Evolutionary conservation across 495 filamentous ascomycete genomes (phyloP), one percentile per base, ranked within the genome.

Genomic region (Saxophila tyrrhenica): DNA sequence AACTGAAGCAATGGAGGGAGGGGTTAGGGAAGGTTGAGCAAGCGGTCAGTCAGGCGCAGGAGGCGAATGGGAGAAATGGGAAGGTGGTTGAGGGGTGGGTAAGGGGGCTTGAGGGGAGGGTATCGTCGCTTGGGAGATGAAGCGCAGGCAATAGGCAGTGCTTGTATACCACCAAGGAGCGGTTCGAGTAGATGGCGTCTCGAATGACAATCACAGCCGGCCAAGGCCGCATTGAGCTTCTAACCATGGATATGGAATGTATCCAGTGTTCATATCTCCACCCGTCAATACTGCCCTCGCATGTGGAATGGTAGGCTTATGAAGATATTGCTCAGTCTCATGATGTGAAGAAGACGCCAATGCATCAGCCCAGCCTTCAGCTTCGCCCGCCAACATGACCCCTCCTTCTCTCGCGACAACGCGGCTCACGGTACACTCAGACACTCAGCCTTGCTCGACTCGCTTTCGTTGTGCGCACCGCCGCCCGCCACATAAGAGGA

Each of bases 21-120:
- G 87, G 85, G 0, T 67, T 98, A 21, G 78, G 81, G 52, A 87
- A 80, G 61, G 80, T 95, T 17, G 90, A 96, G 69, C 70, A 70
- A 46, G 79, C 82, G 44, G 79, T 96, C 64, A 70, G 70, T 25
- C 75, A 83, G 46, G 82, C 82, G 13, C 82, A 87, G 64, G 73
- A 74, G 21, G 74, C 79, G n/a, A 79, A 91, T 68, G 76, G 75
- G 57, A 75, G 72, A 25, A 97, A 98, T 66, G 81, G 89, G 64
- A 80, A 81, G 48, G 75, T 84, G 17, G 82, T 97, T 38, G 84
- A 89, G 58, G 80, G 78, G 42, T 95, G 90, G 91, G 88, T 98
- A 16, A 86, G 83, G 67, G 86, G 85, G 39, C 67, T 98, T 38
- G 92, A 98, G 71, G 75, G 38, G 42, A 51, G 61, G 41, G 25